Evolutionary conservation across 345 rosid genomes (phyloP), one percentile per base, ranked within the genome.

Genomic region (Brassica cretica): DNA sequence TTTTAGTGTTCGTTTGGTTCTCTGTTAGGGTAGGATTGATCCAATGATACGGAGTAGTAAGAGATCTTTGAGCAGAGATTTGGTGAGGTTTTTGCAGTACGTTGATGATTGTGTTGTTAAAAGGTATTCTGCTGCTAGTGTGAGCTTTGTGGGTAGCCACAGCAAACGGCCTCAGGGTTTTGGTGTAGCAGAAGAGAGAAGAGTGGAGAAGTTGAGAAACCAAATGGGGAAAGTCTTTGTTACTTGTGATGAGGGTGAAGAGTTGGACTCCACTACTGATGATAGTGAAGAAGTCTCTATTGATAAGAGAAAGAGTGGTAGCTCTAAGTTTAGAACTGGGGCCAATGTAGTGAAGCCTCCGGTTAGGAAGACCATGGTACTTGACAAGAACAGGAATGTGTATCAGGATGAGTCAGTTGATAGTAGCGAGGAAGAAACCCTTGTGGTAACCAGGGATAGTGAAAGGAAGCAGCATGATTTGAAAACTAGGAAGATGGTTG

Each of bases 21-120:
- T 66, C n/a, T 66, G 6, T 62, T 61, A 71, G 80, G 76, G 71
- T 77, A 89, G 92, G 89, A 81, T 72, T 72, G 93, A 88, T 88
- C 90, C 93, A 46, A 88, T 89, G 92, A 87, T 94, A 76, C 83
- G 90, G 82, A 92, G 76, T 70, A 90, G 96, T 18, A 94, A 89
- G 80, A 88, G 86, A 86, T 84, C 91, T 37, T 75, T 94, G 58
- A 83, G 91, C 67, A 84, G 84, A 79, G 96, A 88, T 68, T 79
- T 94, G 76, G 86, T 79, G 67, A 81, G 82, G 71, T 89, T 93
- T 84, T 44, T 88, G 84, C 89, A 85, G 41, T 85, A 84, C 70
- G 66, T 92, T 69, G 90, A 93, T 73, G 88, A 81, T 64, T 75
- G 86, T 78, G 83, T 73, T 64, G 65, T 80, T 18, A 84, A 81